phyloP scores from a whole-genome alignment of 495 filamentous ascomycete genomes.

The Penicillium cataractarum region DNA sequence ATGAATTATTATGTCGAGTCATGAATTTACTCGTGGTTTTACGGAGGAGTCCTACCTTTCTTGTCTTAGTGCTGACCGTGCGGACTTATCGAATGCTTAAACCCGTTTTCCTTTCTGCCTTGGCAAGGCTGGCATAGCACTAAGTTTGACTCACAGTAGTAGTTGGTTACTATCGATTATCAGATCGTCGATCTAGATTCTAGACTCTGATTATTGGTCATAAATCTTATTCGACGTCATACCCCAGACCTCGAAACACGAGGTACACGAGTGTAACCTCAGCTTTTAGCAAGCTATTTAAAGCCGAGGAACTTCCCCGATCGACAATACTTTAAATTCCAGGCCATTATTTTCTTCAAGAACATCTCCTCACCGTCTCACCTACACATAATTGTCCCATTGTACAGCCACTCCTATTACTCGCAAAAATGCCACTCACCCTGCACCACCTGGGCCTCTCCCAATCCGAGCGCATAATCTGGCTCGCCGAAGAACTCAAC shows the following conservation, averaged over 20 bases:
- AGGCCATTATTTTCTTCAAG: neutral
- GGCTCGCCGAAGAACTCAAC: slow-evolving; percentile 65
- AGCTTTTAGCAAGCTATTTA: neutral
- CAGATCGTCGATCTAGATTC: neutral
- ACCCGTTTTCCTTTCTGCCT: neutral
- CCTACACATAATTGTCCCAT: neutral
- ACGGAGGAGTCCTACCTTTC: neutral
- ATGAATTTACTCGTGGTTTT: neutral
- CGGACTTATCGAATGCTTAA: slow-evolving; percentile 2
- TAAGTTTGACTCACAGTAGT: neutral
- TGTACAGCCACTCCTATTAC: neutral
- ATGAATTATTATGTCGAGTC: neutral
- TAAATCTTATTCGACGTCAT: neutral
- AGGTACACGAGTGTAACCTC: neutral
- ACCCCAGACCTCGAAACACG: neutral
- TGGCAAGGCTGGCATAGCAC: neutral
- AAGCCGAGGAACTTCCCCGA: neutral
- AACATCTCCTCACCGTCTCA: neutral
- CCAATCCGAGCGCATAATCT: slow-evolving; percentile 64
- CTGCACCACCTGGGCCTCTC: slow-evolving; percentile 60
- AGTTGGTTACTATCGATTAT: neutral
- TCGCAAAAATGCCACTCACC: slow-evolving; percentile 35
- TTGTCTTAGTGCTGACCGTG: slow-evolving; percentile 6
- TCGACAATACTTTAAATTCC: neutral
- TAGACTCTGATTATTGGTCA: neutral